phyloP scores from a whole-genome alignment of 371 early-diverging fungal species.

The Amoeboradix gromovi region DNA sequence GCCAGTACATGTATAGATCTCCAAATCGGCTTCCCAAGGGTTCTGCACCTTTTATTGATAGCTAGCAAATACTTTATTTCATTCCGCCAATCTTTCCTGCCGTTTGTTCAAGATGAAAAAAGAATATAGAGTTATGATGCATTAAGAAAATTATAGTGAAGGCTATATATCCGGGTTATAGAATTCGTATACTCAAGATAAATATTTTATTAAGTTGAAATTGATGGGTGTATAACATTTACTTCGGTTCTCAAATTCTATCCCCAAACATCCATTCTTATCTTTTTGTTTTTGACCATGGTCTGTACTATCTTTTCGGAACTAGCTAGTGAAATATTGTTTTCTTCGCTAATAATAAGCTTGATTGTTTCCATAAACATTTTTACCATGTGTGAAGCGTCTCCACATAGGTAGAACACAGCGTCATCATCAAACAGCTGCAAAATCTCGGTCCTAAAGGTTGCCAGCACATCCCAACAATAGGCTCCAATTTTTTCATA shows the following conservation, averaged over 20 bases:
- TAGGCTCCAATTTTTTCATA: background rate
- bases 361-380: background rate
- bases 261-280: background rate
- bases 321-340: background rate
- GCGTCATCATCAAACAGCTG: background rate
- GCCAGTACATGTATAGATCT: no score
- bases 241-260: background rate
- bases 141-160: no score
- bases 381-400: background rate
- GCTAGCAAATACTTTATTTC: no score
- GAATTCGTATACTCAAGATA: no score
- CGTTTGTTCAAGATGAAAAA: no score
- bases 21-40: no score
- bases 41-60: no score
- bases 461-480: background rate
- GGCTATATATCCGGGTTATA: no score
- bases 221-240: no score
- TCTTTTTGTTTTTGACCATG: background rate
- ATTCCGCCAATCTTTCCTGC: no score
- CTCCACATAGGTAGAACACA: background rate
- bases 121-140: no score
- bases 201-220: no score
- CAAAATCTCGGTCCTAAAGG: background rate
- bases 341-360: background rate
- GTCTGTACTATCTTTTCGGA: background rate